phyloP scores from a whole-genome alignment of 352 stramenopile species.

The Globisporangium mamillatum region DNA sequence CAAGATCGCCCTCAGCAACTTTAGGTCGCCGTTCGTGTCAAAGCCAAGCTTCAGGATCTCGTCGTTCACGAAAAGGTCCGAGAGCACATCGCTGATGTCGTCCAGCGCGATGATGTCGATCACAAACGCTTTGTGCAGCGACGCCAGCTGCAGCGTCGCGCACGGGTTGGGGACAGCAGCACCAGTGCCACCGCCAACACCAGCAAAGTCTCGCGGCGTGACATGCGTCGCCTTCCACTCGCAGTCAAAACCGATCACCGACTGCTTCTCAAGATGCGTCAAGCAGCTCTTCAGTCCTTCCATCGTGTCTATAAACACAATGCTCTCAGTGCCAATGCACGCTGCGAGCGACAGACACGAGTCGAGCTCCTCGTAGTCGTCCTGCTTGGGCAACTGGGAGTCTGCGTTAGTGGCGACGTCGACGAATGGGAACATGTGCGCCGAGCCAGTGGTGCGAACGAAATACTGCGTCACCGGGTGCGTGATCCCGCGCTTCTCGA shows the following conservation, averaged over 20 bases:
- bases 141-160: conserved; percentile 69
- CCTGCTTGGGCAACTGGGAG: conserved; percentile 26
- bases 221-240: conserved; percentile 69
- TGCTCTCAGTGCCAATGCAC: conserved; percentile 36
- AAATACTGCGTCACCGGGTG: conserved; percentile 55
- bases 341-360: conserved; percentile 48
- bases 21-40: conserved; percentile 62
- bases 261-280: conserved; percentile 36
- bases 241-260: conserved; percentile 69
- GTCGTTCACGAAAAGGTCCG: conserved; percentile 41
- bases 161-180: conserved; percentile 32
- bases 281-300: conserved; percentile 32
- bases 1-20: conserved; percentile 50
- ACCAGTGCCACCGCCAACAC: background rate
- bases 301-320: conserved; percentile 60
- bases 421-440: conserved; percentile 43
- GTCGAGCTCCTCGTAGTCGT: conserved; percentile 42
- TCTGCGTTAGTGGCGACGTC: conserved; percentile 26
- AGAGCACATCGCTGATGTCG: conserved; percentile 27
- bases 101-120: conserved; percentile 59
- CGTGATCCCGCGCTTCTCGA: conserved; percentile 37
- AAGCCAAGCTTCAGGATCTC: conserved; percentile 71
- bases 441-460: conserved; percentile 38
- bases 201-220: conserved; percentile 3
- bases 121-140: conserved; percentile 51